These are phyloP conservation scores for Quercus mongolica DNA, from an alignment of 306 rosid species.

Conservation along the genomic window DNA sequence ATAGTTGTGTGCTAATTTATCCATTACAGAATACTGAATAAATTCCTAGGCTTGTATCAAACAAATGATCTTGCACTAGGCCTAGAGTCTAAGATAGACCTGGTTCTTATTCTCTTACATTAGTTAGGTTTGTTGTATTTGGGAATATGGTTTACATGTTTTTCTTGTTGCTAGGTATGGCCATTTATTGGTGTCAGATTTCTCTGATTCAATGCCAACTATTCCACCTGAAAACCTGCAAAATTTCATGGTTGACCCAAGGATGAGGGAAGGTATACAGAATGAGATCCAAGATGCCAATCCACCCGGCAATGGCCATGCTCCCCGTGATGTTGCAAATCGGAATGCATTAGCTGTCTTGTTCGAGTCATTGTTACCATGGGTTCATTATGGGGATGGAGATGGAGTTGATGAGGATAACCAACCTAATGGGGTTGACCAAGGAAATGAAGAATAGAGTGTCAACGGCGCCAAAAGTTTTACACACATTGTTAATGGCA, in stretches of 20 bases:
- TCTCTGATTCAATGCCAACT: conserved; percentile 69
- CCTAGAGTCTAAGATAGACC: not conserved
- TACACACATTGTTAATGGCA: not conserved
- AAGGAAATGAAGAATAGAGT: conserved; percentile 36
- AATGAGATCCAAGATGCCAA: conserved; percentile 48
- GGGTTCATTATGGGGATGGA: conserved; percentile 73
- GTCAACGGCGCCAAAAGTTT: not conserved
- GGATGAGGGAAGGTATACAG: conserved; percentile 53
- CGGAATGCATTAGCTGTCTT: conserved; percentile 77
- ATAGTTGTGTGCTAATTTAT: not conserved
- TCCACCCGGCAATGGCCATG: conserved; percentile 48
- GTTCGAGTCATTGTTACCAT: conserved; percentile 90
- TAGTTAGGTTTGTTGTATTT: not conserved
- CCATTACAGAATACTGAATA: not conserved
- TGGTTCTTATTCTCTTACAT: not conserved
- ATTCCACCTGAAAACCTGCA: conserved; percentile 88
- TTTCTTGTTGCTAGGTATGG: conserved; percentile 59
- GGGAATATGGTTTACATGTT: conserved; percentile 10
- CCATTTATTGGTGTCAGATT: conserved; percentile 85
- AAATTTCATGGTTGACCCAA: conserved; percentile 61
- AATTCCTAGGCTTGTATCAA: not conserved
- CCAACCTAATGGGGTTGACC: conserved; percentile 39
- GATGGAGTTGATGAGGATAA: conserved; percentile 39
- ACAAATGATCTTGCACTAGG: not conserved
- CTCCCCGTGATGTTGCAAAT: conserved; percentile 56